These are phyloP conservation scores for Rickenella mellea DNA, from an alignment of 768 basidiomycete species.

Conservation along the genomic window DNA sequence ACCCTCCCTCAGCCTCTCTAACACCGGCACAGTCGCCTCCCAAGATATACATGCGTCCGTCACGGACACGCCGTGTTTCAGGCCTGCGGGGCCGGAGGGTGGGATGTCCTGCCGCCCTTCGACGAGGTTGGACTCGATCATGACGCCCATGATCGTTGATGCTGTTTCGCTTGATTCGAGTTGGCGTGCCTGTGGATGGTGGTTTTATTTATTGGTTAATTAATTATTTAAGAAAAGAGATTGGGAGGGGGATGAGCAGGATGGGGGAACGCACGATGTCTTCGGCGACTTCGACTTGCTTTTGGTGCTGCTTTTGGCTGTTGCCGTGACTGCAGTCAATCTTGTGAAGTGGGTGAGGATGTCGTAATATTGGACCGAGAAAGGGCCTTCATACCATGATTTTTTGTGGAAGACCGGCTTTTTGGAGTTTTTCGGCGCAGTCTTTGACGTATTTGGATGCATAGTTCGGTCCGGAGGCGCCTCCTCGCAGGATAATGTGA, in stretches of 20 bases:
- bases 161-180: constrained; percentile 65
- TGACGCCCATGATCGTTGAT: constrained; percentile 77
- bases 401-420: constrained; percentile 68
- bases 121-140: constrained; percentile 89
- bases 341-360: constrained; percentile 27
- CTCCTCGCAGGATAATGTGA: constrained; percentile 92
- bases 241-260: constrained; percentile 3
- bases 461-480: constrained; percentile 85
- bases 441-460: constrained; percentile 69
- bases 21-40: constrained; percentile 72
- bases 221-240: constrained; percentile 9
- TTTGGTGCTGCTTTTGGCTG: constrained; percentile 82
- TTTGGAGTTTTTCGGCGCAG: constrained; percentile 62
- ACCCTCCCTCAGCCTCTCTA: constrained; percentile 82
- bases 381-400: constrained; percentile 63
- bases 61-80: constrained; percentile 80
- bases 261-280: constrained; percentile 58
- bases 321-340: constrained; percentile 98
- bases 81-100: constrained; percentile 52
- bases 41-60: constrained; percentile 89
- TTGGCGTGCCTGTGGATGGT: constrained; percentile 49
- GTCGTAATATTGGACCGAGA: neutral
- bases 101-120: constrained; percentile 86
- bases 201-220: neutral
- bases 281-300: constrained; percentile 82